Base-by-base conservation (phyloP, 495 filamentous ascomycete species). In the Usnea hakonensis region DNA sequence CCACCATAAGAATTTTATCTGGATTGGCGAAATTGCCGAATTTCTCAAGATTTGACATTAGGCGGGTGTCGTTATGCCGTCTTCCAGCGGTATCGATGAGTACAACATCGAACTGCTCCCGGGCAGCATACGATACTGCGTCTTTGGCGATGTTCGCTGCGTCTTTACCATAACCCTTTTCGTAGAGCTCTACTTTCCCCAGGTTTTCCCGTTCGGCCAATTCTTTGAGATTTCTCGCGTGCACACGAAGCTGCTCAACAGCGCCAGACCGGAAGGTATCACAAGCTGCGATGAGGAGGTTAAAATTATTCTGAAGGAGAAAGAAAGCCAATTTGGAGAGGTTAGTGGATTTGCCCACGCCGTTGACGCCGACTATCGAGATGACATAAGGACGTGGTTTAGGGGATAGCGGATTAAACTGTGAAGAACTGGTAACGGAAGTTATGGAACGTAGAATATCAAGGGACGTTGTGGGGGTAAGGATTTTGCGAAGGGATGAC, bases 1-100 rank as follows among this genome's bases (percentile, higher is more conserved):
- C 94, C 71, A 98, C 94, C 94, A 98, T 97, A 68, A 98, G 82
- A 63, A 97, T 96, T 80, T 98, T 97, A 72, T 98, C 92, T 3
- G 95, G 95, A 57, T 90, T 81, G 10, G 94, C 94, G 69, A 97
- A 87, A 69, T 95, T 94, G 65, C 89, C 94, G 70, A 98, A 98
- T 69, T 97, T 97, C 77, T 97, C 93, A 41, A 98, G 77, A 5
- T 86, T 90, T 19, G 87, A 90, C 95, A 98, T 97, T 60, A 98
- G 81, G 0, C 94, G 85, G 70, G 90, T 84, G 71, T 98, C 94
- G 69, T 98, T 98, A 74, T 98, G 95, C 41, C 94, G 84, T 21
- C 95, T 84, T 7, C 94, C 94, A 1, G 94, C 94, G 0, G 94
- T 98, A 70, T 98, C 94, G 68, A 98, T 97, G 56, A 98, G 78